These are phyloP conservation scores for Amaranthus hypochondriacus DNA, from an alignment of 148 eudicot genomes.

Conservation along the genomic window DNA sequence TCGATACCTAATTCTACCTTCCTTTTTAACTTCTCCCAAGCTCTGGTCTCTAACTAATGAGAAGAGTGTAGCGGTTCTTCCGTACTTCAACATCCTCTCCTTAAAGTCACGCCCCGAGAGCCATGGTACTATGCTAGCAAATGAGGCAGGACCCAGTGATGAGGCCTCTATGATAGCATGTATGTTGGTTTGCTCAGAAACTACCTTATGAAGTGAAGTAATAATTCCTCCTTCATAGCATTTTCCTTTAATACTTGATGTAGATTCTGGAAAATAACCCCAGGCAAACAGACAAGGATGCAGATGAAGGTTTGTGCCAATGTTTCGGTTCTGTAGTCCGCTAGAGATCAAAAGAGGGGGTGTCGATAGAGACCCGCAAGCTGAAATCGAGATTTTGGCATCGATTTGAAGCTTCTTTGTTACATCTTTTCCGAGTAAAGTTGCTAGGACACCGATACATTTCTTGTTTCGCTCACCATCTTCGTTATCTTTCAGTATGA, in stretches of 20 bases:
- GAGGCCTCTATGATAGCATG: slow-evolving; percentile 60
- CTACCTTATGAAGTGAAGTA: slow-evolving; percentile 68
- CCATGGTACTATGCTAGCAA: slow-evolving; percentile 60
- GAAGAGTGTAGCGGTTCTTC: slow-evolving; percentile 62
- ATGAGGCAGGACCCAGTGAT: slow-evolving; percentile 52
- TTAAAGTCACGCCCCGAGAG: slow-evolving; percentile 69
- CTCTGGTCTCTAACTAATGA: slow-evolving; percentile 55
- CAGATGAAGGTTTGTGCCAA: slow-evolving; percentile 75
- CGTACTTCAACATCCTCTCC: slow-evolving; percentile 50
- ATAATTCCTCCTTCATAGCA: slow-evolving; percentile 75
- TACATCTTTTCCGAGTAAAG: slow-evolving; percentile 24
- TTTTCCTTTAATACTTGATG: slow-evolving; percentile 37
- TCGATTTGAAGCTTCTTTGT: slow-evolving; percentile 58
- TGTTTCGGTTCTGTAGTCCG: slow-evolving; percentile 57
- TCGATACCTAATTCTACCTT: slow-evolving; percentile 45
- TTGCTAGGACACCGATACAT: slow-evolving; percentile 63
- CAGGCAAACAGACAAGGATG: slow-evolving; percentile 66
- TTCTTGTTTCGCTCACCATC: slow-evolving; percentile 27
- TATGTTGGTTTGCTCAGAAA: slow-evolving; percentile 37
- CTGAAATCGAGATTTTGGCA: slow-evolving; percentile 57
- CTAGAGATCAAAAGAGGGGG: slow-evolving; percentile 72
- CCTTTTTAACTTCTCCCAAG: slow-evolving; percentile 55
- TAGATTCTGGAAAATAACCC: slow-evolving; percentile 79
- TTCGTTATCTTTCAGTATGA: slow-evolving; percentile 29
- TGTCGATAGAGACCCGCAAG: slow-evolving; percentile 69